Evolutionary conservation across 495 filamentous ascomycete genomes (phyloP), one percentile per base, ranked within the genome.

Genomic region (Neurospora sp.): DNA sequence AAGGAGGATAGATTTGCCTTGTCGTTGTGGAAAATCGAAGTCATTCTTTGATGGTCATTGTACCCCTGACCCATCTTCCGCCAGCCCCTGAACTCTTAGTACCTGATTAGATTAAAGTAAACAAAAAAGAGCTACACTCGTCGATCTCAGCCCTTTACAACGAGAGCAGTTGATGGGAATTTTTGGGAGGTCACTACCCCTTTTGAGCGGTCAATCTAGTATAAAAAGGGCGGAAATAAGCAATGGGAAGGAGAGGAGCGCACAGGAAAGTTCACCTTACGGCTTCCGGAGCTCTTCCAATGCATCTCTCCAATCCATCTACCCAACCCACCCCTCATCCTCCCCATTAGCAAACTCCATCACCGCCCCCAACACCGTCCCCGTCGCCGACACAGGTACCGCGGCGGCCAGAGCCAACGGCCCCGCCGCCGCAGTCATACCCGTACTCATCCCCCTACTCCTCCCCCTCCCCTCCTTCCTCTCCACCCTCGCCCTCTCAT

Each of bases 401-500:
- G 46, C 2, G 9, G 46, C 2, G 8, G 46, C n/a, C 0, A 53
- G 12, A 61, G 6, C 12, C 53, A 61, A 61, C 27, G 53, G 22
- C 3, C 22, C 48, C 22, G 46, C 9, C 46, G 3, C 27, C 46
- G 3, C 27, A 2, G 53, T 61, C 53, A 35, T 61, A 42, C 41
- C 41, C 22, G 22, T 59, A 61, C 53, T 66, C 53, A 35, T 3
- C 27, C 53, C 27, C 53, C 53, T 66, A 66, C 53, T 66, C 12
- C 53, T 16, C 5, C 53, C 7, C 27, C 27, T 61, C 14, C 53
- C 53, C 27, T 61, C 53, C 27, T 4, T 66, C 53, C 53, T 66
- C 53, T 66, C 53, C 27, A 66, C 27, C 53, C 53, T 66, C 3
- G 53, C 53, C 27, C 53, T 66, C 53, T 66, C 53, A 66, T 66